A percentile compares a stretch with the other conserved stretches of the same genome.
Evolutionary conservation across 73 alveolate species (phyloP).

Genomic region (Paramecium sonneborni): DNA sequence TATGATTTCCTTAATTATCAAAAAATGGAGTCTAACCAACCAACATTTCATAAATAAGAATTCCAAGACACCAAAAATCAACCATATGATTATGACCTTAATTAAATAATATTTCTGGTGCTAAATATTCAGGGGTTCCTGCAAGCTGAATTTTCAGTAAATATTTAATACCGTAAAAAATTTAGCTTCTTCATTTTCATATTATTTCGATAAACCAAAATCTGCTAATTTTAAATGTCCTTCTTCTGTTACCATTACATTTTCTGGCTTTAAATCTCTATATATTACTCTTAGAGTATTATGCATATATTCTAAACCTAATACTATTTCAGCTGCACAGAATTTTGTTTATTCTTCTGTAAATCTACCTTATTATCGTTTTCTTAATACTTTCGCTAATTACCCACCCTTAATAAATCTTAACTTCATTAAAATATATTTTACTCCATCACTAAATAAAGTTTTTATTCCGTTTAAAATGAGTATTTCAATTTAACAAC

Average conservation of each 20-base stretch:
- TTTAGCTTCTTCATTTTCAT: constrained; percentile 57
- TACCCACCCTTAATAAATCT: constrained; percentile 25
- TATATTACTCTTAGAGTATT: constrained; percentile 47
- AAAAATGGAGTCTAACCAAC: constrained; percentile 48
- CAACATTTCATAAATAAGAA: constrained; percentile 42
- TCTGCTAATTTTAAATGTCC: constrained; percentile 82
- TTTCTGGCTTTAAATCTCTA: constrained; percentile 83
- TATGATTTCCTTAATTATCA: constrained; percentile 7
- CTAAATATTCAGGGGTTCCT: constrained; percentile 51
- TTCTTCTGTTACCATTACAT: constrained; percentile 75
- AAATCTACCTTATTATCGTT: neutral
- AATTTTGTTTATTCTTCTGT: constrained; percentile 28
- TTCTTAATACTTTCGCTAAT: neutral
- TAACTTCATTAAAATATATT: neutral
- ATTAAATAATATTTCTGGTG: constrained; percentile 43
- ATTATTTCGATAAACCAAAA: constrained; percentile 78
- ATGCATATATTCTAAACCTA: constrained; percentile 64
- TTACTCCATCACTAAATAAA: constrained; percentile 90
- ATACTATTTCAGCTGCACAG: constrained; percentile 37
- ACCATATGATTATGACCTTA: constrained; percentile 47
- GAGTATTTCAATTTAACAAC: constrained; percentile 91
- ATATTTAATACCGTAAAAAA: constrained; percentile 59
- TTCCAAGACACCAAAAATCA: constrained; percentile 49
- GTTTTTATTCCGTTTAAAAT: constrained; percentile 88
- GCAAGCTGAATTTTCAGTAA: constrained; percentile 24